These are phyloP conservation scores for Yamagishiella unicocca DNA, from an alignment of 139 green algal species.

Conservation along the genomic window DNA sequence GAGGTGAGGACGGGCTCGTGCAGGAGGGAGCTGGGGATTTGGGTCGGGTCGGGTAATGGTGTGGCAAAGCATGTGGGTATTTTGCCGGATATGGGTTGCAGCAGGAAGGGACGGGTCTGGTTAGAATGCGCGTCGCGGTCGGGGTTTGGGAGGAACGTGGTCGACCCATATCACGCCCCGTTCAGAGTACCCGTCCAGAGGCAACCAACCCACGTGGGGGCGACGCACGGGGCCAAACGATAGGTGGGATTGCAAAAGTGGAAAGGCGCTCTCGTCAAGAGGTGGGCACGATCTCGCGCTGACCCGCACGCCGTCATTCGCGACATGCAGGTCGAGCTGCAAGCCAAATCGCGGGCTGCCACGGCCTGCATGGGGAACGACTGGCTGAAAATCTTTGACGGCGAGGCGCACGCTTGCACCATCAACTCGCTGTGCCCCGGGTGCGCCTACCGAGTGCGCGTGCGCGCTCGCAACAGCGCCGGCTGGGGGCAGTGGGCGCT, in stretches of 20 bases:
- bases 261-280: too few relatives aligned
- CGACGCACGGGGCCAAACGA: too few relatives aligned
- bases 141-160: too few relatives aligned
- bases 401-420: conserved; percentile 65
- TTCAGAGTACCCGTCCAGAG: too few relatives aligned
- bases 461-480: conserved; percentile 60
- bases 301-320: not conserved
- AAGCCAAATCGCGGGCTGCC: conserved; percentile 67
- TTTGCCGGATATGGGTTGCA: too few relatives aligned
- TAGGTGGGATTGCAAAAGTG: too few relatives aligned
- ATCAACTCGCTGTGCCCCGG: conserved; percentile 72
- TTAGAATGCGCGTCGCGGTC: too few relatives aligned
- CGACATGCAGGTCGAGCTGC: conserved; percentile 68
- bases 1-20: conserved; percentile 34
- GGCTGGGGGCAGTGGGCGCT: conserved; percentile 64
- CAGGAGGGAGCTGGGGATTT: not conserved
- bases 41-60: not conserved
- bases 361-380: conserved; percentile 63
- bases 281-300: too few relatives aligned
- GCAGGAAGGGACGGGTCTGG: too few relatives aligned
- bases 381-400: conserved; percentile 77
- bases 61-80: not conserved
- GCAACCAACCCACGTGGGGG: too few relatives aligned
- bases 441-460: conserved; percentile 76
- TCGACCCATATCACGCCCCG: too few relatives aligned